Evolutionary conservation across 495 filamentous ascomycete genomes (phyloP).

Genomic region (Xylaria telfairii): DNA sequence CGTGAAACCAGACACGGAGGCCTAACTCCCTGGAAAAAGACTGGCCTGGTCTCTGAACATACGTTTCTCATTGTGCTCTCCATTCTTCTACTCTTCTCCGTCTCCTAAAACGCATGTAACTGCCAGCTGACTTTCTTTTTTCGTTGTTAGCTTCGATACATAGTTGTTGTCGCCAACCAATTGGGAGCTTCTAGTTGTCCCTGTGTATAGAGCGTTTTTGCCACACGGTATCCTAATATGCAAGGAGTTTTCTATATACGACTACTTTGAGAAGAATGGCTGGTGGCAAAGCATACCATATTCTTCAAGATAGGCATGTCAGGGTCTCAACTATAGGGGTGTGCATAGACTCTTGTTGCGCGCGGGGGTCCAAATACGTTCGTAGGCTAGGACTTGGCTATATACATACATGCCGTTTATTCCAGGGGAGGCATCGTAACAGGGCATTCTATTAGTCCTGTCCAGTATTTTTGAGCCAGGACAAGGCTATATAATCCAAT

Average conservation of each 20-base stretch:
- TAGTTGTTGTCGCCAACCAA: background rate
- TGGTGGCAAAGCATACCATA: background rate
- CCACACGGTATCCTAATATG: background rate
- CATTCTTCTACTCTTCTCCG: background rate
- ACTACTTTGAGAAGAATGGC: background rate
- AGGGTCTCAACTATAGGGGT: too few relatives aligned
- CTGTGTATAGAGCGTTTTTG: background rate
- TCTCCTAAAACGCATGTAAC: background rate
- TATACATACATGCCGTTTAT: too few relatives aligned
- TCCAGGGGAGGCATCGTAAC: too few relatives aligned
- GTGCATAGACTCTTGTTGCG: too few relatives aligned
- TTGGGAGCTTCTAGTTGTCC: background rate
- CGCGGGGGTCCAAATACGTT: too few relatives aligned
- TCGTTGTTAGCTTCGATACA: background rate
- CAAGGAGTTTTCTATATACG: background rate
- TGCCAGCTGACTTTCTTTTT: background rate
- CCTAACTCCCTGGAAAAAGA: background rate
- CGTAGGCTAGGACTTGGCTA: too few relatives aligned
- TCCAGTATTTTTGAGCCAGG: background rate
- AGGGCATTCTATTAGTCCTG: background rate
- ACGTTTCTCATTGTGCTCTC: background rate
- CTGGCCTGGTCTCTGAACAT: background rate
- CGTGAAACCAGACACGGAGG: background rate
- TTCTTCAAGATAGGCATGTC: background rate
- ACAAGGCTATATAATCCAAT: background rate